Evolutionary conservation across 2,329 filamentous ascomycete species (phyloP), one percentile per base, ranked within the genome.

Genomic region (Neofusicoccum parvum): DNA sequence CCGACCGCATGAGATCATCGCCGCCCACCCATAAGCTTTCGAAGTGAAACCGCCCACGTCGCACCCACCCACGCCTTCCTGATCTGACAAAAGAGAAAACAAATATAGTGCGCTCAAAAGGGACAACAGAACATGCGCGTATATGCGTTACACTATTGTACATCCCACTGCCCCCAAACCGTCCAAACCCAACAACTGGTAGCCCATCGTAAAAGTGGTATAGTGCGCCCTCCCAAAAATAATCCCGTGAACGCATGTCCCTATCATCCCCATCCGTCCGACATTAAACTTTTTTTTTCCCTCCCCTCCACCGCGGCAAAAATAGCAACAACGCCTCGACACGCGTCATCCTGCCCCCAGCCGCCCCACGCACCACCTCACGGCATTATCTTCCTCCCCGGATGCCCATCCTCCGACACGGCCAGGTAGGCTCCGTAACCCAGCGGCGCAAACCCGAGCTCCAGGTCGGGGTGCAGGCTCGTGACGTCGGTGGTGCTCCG

Each of bases 381-480:
- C 23, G 48, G 27, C 48, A 51, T 51, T 14, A 51, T 51, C 48
- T 51, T 51, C 48, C 48, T 14, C 48, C 48, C 48, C 23, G 27
- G 48, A 51, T 51, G 48, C 48, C 48, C 48, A 23, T 51, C 48
- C 48, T 51, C 48, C 48, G 48, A 51, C 46, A 49, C 46, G 27
- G 27, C 48, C 11, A 51, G 10, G 3, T 36, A 36, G 5, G 15
- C 39, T 1, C 39, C 11, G 27, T 51, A 51, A 1, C 17, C 27
- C 14, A 11, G 23, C 12, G 48, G 48, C 48, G 46, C 20, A 11
- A 49, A 49, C 12, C 46, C 46, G 11, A 49, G 3, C 1, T 51
- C 49, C 32, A 51, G 12, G n/a, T 51, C 49, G 1, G 34, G 15
- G 12, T 2, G 3, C 46, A 15, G 23, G 9, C 15, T n/a, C 9